These are phyloP conservation scores for Eucalyptus leucophloia DNA, from an alignment of 345 rosid species.

Conservation along the genomic window DNA sequence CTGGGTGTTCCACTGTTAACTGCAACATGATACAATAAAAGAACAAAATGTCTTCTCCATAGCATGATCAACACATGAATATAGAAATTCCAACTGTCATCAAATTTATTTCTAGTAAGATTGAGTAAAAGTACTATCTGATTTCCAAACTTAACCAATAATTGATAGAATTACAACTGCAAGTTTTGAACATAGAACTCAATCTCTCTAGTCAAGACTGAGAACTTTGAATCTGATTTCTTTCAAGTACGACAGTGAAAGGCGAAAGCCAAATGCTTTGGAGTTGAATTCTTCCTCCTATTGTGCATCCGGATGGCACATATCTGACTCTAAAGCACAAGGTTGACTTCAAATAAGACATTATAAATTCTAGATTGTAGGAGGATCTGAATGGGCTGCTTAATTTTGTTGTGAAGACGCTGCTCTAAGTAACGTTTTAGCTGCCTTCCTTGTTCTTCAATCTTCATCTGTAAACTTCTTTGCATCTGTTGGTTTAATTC, in stretches of 20 bases:
- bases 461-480: slow-evolving; percentile 11
- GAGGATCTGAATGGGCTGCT: background rate
- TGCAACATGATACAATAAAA: background rate
- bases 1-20: background rate
- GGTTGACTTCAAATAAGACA: background rate
- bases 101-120: background rate
- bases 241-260: background rate
- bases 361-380: background rate
- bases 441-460: slow-evolving; percentile 26
- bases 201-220: background rate
- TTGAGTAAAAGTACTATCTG: background rate
- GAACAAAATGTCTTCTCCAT: background rate
- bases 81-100: background rate
- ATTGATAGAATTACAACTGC: background rate
- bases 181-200: background rate
- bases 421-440: slow-evolving; percentile 12
- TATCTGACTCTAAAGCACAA: background rate
- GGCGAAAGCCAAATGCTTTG: background rate
- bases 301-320: background rate
- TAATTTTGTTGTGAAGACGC: background rate
- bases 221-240: background rate
- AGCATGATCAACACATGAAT: background rate
- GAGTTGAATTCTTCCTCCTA: background rate
- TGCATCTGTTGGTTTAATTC: slow-evolving; percentile 1
- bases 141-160: background rate